Conservation (phyloP, 2,329 filamentous ascomycete species). For the Hypoxylon sp. region DNA sequence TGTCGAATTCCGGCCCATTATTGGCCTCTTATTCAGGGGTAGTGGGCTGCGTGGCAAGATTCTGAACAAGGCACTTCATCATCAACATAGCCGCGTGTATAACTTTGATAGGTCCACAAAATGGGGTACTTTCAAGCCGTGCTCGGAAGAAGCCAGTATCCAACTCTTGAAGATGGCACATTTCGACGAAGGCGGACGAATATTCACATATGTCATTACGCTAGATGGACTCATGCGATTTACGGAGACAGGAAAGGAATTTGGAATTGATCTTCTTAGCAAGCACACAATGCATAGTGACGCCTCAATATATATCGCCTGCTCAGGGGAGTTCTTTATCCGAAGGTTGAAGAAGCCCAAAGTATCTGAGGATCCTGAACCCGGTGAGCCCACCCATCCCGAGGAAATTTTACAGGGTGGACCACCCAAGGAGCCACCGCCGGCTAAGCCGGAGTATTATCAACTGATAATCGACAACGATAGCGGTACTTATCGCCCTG, state of each 20-base stretch:
- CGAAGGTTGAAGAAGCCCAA: constrained; percentile 72
- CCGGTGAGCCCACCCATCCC: constrained; percentile 66
- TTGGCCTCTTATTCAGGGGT: constrained; percentile 88
- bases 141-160: constrained; percentile 78
- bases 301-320: constrained; percentile 91
- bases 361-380: constrained; percentile 60
- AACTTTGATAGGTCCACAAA: constrained; percentile 85
- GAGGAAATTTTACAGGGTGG: constrained; percentile 61
- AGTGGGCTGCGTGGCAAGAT: constrained; percentile 83
- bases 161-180: constrained; percentile 90
- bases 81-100: constrained; percentile 91
- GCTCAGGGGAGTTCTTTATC: constrained; percentile 93
- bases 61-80: constrained; percentile 87
- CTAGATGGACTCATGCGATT: constrained; percentile 90
- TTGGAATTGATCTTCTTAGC: constrained; percentile 90
- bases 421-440: constrained; percentile 61
- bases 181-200: constrained; percentile 85
- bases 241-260: constrained; percentile 95
- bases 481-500: constrained; percentile 91
- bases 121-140: constrained; percentile 76
- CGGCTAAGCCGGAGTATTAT: constrained; percentile 71
- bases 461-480: constrained; percentile 96
- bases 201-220: constrained; percentile 93
- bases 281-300: constrained; percentile 99
- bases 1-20: constrained; percentile 92